These are phyloP conservation scores for Viridothelium virens DNA, from an alignment of 495 filamentous ascomycete species.

Conservation along the genomic window DNA sequence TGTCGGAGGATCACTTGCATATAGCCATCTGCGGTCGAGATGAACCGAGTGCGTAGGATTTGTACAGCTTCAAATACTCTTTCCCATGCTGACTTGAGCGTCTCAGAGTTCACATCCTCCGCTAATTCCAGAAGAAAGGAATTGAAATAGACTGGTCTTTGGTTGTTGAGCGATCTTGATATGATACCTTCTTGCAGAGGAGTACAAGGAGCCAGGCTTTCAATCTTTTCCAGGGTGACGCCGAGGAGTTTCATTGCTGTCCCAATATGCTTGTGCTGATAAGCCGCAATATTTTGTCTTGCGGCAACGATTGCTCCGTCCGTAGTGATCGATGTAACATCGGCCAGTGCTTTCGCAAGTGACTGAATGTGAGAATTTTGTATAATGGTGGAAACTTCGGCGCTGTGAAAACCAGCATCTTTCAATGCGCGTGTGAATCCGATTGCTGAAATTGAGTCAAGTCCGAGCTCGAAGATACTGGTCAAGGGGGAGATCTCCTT, in stretches of 20 bases:
- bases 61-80: slow-evolving; percentile 42
- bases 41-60: slow-evolving; percentile 60
- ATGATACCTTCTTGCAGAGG: slow-evolving; percentile 76
- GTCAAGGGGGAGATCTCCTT: slow-evolving; percentile 45
- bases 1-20: slow-evolving; percentile 57
- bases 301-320: slow-evolving; percentile 31
- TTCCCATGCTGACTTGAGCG: slow-evolving; percentile 47
- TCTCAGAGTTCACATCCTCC: slow-evolving; percentile 33
- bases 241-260: slow-evolving; percentile 42
- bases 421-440: slow-evolving; percentile 45
- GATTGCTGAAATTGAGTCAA: slow-evolving; percentile 75
- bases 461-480: slow-evolving; percentile 71
- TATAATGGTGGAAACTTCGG: slow-evolving; percentile 57
- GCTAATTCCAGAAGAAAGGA: slow-evolving; percentile 53
- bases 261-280: neutral
- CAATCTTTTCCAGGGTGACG: slow-evolving; percentile 44
- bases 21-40: slow-evolving; percentile 59
- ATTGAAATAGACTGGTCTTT: slow-evolving; percentile 58
- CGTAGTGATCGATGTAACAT: too few species aligned
- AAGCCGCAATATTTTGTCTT: slow-evolving; percentile 35
- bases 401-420: slow-evolving; percentile 44
- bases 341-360: neutral
- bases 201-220: slow-evolving; percentile 67
- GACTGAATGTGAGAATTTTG: slow-evolving; percentile 34
- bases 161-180: slow-evolving; percentile 51